Conservation (phyloP, 306 rosid genomes). For the Castanea crenata region DNA sequence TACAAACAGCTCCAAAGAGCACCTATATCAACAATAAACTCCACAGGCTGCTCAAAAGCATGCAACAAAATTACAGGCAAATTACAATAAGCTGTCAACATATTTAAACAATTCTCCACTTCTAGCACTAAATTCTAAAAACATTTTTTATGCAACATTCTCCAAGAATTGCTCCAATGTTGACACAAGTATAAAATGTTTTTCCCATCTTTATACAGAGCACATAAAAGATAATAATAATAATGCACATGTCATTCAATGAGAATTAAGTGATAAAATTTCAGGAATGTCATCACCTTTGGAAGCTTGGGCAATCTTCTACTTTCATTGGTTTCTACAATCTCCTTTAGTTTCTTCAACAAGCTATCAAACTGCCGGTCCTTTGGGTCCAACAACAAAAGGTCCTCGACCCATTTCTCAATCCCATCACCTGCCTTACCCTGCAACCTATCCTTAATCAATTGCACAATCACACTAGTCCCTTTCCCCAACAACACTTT, state of each 20-base stretch:
- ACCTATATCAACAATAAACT: neutral
- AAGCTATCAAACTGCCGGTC: conserved; percentile 48
- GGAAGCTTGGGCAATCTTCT: conserved; percentile 96
- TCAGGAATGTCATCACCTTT: conserved; percentile 47
- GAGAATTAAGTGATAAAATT: neutral
- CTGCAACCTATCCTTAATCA: conserved; percentile 69
- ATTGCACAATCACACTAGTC: conserved; percentile 52
- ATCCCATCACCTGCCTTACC: conserved; percentile 24
- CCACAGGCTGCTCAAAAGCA: neutral
- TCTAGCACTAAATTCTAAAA: neutral
- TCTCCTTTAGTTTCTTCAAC: conserved; percentile 63
- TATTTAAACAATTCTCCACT: neutral
- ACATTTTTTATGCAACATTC: neutral
- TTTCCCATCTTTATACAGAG: neutral
- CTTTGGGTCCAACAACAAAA: conserved; percentile 52
- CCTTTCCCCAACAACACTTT: conserved; percentile 79
- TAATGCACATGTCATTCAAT: neutral
- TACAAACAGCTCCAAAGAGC: neutral
- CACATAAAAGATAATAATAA: neutral
- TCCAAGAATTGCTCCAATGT: neutral
- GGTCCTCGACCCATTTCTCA: conserved; percentile 43
- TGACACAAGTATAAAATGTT: neutral
- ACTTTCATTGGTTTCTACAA: conserved; percentile 87
- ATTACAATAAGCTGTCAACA: neutral
- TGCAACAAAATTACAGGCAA: neutral